phyloP scores from a whole-genome alignment of 1,284 basidiomycete species.

The Kalmanozyma brasiliensis region DNA sequence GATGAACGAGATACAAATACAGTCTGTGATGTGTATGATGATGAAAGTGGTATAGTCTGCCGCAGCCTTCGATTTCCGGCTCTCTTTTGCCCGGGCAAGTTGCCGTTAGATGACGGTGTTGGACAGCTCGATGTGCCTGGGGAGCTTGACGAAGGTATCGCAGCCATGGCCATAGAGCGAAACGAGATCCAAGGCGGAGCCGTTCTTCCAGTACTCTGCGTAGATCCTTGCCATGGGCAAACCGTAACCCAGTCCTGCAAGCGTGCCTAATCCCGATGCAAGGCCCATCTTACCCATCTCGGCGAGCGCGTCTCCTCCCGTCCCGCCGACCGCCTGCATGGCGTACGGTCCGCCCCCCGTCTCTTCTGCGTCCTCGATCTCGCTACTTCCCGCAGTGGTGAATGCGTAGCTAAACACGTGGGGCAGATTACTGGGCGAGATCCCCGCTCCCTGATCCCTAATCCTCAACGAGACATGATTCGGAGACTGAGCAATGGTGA shows the following conservation, averaged over 20 bases:
- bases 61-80: no score
- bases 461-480: slow-evolving; percentile 80
- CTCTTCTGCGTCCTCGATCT: slow-evolving; percentile 74
- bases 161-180: slow-evolving; percentile 51
- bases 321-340: slow-evolving; percentile 73
- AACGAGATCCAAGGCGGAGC: slow-evolving; percentile 30
- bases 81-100: no score
- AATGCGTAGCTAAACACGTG: slow-evolving; percentile 90
- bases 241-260: slow-evolving; percentile 77
- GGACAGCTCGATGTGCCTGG: slow-evolving; percentile 52
- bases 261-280: slow-evolving; percentile 79
- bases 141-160: slow-evolving; percentile 60
- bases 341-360: slow-evolving; percentile 78
- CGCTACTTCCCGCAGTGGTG: slow-evolving; percentile 77
- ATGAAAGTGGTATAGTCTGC: background rate
- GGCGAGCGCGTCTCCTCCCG: slow-evolving; percentile 74
- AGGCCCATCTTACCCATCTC: slow-evolving; percentile 75
- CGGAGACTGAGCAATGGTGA: slow-evolving; percentile 76
- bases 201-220: slow-evolving; percentile 70
- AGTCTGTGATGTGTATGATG: background rate
- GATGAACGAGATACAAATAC: slow-evolving; percentile 13
- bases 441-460: slow-evolving; percentile 86
- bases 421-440: slow-evolving; percentile 78
- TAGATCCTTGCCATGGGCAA: slow-evolving; percentile 86
- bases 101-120: slow-evolving; percentile 52